Evolutionary conservation across 768 basidiomycete species (phyloP), one percentile per base, ranked within the genome.

Genomic region (Obba rivulosa): DNA sequence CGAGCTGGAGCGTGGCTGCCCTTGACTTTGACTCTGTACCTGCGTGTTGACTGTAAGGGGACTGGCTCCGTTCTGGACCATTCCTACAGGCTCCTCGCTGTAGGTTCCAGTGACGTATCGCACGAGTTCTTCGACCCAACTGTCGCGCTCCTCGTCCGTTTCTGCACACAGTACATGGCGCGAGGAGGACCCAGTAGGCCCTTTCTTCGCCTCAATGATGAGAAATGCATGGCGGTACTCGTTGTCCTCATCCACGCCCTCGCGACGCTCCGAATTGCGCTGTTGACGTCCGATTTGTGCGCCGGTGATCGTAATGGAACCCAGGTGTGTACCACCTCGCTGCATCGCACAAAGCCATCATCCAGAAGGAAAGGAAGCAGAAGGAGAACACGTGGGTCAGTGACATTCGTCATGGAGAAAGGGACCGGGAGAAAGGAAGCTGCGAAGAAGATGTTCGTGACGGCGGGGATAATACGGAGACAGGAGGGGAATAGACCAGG

Each of bases 201-300:
- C 80, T 54, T 80, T 86, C 66, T 81, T 88, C 17, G 81, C 81
- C 65, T 96, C 94, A 52, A 98, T 92, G 59, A 99, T 90, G 53
- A 99, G 81, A 69, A 99, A 97, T 1, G 96, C 96, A 62, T 99
- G 96, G 20, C 93, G 81, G 57, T 96, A 96, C 56, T 95, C 89
- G 61, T 91, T 90, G 57, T 96, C 92, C 45, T 93, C 92, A 52
- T 87, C 85, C 28, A 13, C 13, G 1, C 75, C 69, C 37, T 74
- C 70, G 8, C 79, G 60, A 51, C 70, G 63, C 54, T 69, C 76
- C 48, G 76, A 64, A 36, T 75, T 76, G 55, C 79, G 78, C 62
- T 96, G 91, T 60, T 98, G 96, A 24, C 95, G 83, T 9, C 95
- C 96, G 50, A 99, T 98, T 61, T 96, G 92, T 22, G 96, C 94